phyloP scores from a whole-genome alignment of 225 moss, liverwort and hornwort species.

The Rhytidiadelphus loreus region DNA sequence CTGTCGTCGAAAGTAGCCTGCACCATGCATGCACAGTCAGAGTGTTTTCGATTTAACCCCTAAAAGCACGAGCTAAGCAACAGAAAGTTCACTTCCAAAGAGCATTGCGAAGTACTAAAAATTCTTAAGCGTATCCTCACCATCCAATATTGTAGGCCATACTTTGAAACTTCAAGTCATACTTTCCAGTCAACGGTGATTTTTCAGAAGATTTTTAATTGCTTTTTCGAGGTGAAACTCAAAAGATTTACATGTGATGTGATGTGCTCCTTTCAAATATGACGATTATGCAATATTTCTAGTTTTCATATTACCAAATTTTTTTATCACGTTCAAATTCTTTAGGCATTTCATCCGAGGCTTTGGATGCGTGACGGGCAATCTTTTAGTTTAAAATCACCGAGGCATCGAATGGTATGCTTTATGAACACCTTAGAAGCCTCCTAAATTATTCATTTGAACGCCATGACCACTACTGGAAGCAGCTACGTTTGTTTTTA shows the following conservation, averaged over 20 bases:
- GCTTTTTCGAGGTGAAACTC: too few species aligned
- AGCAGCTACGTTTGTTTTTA: neutral
- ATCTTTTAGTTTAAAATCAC: neutral
- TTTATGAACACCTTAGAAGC: neutral
- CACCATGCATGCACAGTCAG: neutral
- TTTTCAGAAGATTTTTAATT: neutral
- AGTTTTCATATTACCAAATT: neutral
- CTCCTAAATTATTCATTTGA: neutral
- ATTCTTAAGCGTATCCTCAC: neutral
- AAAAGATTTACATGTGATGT: neutral
- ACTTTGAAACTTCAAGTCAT: neutral
- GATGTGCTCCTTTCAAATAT: neutral
- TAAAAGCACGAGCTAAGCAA: neutral
- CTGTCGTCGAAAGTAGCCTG: slow-evolving; percentile 98
- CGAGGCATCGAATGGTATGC: neutral
- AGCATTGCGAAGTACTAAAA: neutral
- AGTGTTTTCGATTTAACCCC: neutral
- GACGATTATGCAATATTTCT: neutral
- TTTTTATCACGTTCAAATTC: neutral
- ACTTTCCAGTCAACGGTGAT: neutral
- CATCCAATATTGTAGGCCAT: neutral
- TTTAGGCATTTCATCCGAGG: neutral
- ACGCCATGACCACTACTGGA: neutral
- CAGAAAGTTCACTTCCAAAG: neutral
- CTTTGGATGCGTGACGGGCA: neutral